A percentile compares a stretch with the other conserved stretches of the same genome.
Conservation (phyloP, 176 grass and related monocot genomes). For the Triticum aestivum region IWGSC_CS_RefSeq_v2.1 NC_057804.1:653810675-653811174, state of each 20-base stretch:
- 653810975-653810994: not conserved
- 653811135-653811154: not conserved
- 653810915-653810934: not conserved
- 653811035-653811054: not conserved
- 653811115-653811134: not conserved
- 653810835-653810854: not conserved
- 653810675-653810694: slow-evolving; percentile 47
- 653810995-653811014: not conserved
- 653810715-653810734: slow-evolving; percentile 31
- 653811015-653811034: slow-evolving; percentile 9
- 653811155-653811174: not conserved
- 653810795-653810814: not conserved
- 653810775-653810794: not conserved
- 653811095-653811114: not conserved
- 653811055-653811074: not conserved
- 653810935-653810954: not conserved
- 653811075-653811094: not conserved
- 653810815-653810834: not conserved
- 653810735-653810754: not conserved
- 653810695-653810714: slow-evolving; percentile 74
- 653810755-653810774: not conserved
- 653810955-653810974: not conserved
- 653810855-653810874: not conserved
- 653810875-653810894: not conserved
- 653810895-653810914: not conserved